Evolutionary conservation across 352 stramenopile species (phyloP), one percentile per base, ranked within the genome.

Genomic region (Phytophthora citrophthora): DNA sequence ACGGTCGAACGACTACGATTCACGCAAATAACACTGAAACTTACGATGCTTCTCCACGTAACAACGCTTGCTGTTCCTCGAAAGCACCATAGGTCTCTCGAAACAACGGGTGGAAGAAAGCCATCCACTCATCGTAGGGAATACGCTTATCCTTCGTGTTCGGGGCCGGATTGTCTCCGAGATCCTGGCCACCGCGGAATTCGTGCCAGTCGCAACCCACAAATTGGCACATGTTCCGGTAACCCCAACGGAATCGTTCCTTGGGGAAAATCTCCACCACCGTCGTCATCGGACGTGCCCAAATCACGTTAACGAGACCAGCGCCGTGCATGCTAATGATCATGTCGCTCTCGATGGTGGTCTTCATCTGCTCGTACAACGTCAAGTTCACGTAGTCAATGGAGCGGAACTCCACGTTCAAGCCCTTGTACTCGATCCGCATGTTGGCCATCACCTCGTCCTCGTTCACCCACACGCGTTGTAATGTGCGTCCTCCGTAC

Each of bases 301-400:
- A 95, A 4, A 89, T 29, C 1, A 93, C 76, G 50, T 95, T 95
- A 10, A 91, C 82, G 55, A 95, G 79, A 18, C 86, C 86, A 18
- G 86, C 86, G 45, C 86, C 86, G 54, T 95, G 86, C 86, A 95
- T 95, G 10, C 84, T 76, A 41, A 95, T 88, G 18, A 95, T 78
- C 20, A 95, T 74, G 57, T 92, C 84, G 50, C 84, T 93, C 11
- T 84, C 65, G 8, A 86, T 63, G 23, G 86, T 83, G 32, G 76
- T 66, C 7, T 59, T 53, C 76, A 95, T 95, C 59, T 95, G 86
- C 43, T 90, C 69, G 8, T 45, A 16, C 5, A 92, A 62, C 26
- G 77, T 69, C 11, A 90, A 44, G 23, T 77, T 74, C 20, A 88
- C 83, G 61, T 90, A 93, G 41, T 94, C 86, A 31, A 92, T 39